Base-by-base conservation (phyloP, 1,284 basidiomycete genomes). In the Coniferiporia weirii region DNA sequence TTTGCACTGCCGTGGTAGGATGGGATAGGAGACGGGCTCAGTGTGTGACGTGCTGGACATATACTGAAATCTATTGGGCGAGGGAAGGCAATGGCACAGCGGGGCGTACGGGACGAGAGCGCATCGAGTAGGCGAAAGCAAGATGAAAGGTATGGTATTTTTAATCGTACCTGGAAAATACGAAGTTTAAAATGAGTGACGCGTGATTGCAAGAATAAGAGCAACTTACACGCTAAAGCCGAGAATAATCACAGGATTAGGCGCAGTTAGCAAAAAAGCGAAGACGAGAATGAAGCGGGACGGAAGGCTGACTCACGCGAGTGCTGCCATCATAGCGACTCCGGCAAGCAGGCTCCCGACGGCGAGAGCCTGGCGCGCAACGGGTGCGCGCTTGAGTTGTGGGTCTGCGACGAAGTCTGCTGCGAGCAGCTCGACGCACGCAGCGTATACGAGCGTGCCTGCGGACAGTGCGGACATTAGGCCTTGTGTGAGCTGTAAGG, bases 361-460 rank as follows among this genome's bases (percentile, higher is more conserved):
- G 0, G 68, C 68, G 15, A 65, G 46, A 0, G 53, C 62, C 53
- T 69, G 67, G 34, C 57, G 62, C 53, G 60, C 76, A 73, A 76
- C 64, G 73, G 66, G 63, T 68, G 79, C 63, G 36, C 64, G 60
- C 46, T 66, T 63, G 56, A 69, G 60, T 32, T 66, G 64, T 9
- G 76, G 75, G 64, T 87, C 84, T 64, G 85, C 83, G 46, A 90
- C 83, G 63, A 90, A 89, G 70, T 90, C 88, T 2, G 82, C 87
- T 0, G 86, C 89, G 51, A 91, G 79, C 85, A 91, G 89, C 76
- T 91, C 88, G 10, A 91, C 85, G 17, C 84, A 87, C 12, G 84
- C 81, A 0, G 85, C 87, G 65, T 90, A 90, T 45, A 85, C 87
- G 50, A 91, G 78, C 83, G 90, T 84, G 1, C 89, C 89, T 1